These are phyloP conservation scores for Eleusine coracana DNA, from an alignment of 176 grass and related monocot species.

Conservation along the genomic window DNA sequence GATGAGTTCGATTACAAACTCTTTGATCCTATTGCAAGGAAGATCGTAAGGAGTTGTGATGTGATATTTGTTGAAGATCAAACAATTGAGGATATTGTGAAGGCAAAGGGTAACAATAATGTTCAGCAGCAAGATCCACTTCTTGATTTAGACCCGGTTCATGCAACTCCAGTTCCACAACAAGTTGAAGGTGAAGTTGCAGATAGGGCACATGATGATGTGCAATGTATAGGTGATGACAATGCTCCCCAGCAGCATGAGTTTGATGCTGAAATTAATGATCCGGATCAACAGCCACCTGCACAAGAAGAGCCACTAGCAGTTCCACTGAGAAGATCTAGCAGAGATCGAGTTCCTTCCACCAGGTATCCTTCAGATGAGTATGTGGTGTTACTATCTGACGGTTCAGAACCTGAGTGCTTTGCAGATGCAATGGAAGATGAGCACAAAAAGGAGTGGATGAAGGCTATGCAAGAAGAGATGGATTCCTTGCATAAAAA, in stretches of 20 bases:
- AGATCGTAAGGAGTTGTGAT: neutral
- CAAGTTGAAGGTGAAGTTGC: neutral
- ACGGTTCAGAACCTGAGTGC: neutral
- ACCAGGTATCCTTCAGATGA: too few species aligned
- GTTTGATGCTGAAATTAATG: too few species aligned
- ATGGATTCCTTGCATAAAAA: conserved; percentile 29
- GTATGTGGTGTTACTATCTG: too few species aligned
- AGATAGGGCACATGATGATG: conserved; percentile 3
- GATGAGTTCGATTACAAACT: neutral
- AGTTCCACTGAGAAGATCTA: too few species aligned
- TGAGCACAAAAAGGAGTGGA: neutral
- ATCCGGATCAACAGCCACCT: too few species aligned
- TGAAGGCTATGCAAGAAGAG: conserved; percentile 17
- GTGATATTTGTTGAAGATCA: conserved; percentile 16
- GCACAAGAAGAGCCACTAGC: too few species aligned
- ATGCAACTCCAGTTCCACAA: neutral
- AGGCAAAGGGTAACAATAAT: neutral
- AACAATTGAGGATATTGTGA: conserved; percentile 33
- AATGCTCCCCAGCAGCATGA: too few species aligned
- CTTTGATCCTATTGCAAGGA: conserved; percentile 12
- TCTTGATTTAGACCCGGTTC: neutral
- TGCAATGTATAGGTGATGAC: neutral
- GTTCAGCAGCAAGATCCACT: neutral
- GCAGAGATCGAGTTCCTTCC: too few species aligned
- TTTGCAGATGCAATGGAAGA: conserved; percentile 8